Conservation (phyloP, 2,329 filamentous ascomycete species). For the Gaeumannomyces sp. region DNA sequence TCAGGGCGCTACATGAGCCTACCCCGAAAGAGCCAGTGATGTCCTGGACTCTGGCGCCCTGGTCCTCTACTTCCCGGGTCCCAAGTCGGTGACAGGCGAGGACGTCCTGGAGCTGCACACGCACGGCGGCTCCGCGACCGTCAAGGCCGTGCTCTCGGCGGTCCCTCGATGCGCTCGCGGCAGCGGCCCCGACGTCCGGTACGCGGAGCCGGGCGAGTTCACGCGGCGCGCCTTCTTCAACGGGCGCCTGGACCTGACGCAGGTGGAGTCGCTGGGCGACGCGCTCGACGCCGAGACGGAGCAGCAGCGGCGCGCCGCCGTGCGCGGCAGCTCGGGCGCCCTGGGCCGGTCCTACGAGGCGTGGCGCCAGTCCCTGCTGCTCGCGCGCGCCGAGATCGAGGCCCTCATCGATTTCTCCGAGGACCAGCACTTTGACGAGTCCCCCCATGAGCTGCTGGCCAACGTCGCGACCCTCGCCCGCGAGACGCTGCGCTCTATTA, state of each 20-base stretch:
- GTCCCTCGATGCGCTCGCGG: constrained; percentile 50
- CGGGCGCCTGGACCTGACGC: constrained; percentile 74
- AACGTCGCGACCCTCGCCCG: constrained; percentile 63
- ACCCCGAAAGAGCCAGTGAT: constrained; percentile 27
- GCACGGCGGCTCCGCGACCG: constrained; percentile 85
- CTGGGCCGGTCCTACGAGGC: constrained; percentile 71
- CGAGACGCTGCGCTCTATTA: constrained; percentile 56
- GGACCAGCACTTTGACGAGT: constrained; percentile 94
- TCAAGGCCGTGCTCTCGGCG: constrained; percentile 76
- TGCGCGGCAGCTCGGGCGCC: constrained; percentile 66
- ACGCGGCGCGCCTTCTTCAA: constrained; percentile 89
- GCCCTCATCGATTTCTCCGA: constrained; percentile 96
- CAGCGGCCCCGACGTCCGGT: constrained; percentile 50
- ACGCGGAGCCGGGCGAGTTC: constrained; percentile 93
- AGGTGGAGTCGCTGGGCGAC: constrained; percentile 65
- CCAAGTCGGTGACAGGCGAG: constrained; percentile 83
- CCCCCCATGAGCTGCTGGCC: constrained; percentile 61
- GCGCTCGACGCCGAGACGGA: constrained; percentile 71
- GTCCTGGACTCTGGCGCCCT: constrained; percentile 74
- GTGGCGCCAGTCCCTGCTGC: constrained; percentile 72
- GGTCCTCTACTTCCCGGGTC: constrained; percentile 74
- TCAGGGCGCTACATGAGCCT: constrained; percentile 67
- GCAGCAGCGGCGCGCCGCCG: constrained; percentile 81
- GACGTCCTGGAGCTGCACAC: constrained; percentile 89
- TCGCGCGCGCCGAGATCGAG: constrained; percentile 85